These are phyloP conservation scores for Rutstroemia sp. DNA, from an alignment of 2,329 filamentous ascomycete species.

Conservation along the genomic window DNA sequence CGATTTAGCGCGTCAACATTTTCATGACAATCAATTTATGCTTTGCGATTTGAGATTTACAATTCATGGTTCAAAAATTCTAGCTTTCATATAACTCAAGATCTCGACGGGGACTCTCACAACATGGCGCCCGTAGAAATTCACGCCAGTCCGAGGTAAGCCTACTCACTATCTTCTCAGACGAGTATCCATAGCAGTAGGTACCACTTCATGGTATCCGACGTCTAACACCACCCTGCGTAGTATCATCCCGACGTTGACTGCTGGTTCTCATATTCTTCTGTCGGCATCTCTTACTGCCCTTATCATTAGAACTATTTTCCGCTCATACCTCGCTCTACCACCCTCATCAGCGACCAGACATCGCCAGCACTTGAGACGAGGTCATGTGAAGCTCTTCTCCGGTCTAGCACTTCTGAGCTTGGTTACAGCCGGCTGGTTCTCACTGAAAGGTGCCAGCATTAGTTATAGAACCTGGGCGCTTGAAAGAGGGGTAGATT, in stretches of 20 bases:
- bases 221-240: neutral
- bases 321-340: constrained; percentile 26
- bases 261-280: constrained; percentile 15
- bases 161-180: neutral
- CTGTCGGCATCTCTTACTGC: constrained; percentile 16
- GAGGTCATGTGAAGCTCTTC: constrained; percentile 32
- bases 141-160: constrained; percentile 6
- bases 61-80: no score
- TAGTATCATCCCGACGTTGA: constrained; percentile 13
- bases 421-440: constrained; percentile 36
- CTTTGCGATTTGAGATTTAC: no score
- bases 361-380: constrained; percentile 26
- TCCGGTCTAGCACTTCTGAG: constrained; percentile 38
- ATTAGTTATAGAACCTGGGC: constrained; percentile 45
- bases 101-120: neutral
- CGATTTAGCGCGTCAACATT: neutral
- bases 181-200: neutral
- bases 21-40: neutral
- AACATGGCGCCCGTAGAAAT: constrained; percentile 10
- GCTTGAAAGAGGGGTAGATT: constrained; percentile 32
- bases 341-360: constrained; percentile 33
- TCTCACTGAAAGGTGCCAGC: constrained; percentile 36
- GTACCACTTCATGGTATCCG: neutral
- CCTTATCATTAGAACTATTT: constrained; percentile 20
- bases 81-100: neutral